Evolutionary conservation across 768 basidiomycete genomes (phyloP), one percentile per base, ranked within the genome.

Genomic region (Leccinellum albellum): DNA sequence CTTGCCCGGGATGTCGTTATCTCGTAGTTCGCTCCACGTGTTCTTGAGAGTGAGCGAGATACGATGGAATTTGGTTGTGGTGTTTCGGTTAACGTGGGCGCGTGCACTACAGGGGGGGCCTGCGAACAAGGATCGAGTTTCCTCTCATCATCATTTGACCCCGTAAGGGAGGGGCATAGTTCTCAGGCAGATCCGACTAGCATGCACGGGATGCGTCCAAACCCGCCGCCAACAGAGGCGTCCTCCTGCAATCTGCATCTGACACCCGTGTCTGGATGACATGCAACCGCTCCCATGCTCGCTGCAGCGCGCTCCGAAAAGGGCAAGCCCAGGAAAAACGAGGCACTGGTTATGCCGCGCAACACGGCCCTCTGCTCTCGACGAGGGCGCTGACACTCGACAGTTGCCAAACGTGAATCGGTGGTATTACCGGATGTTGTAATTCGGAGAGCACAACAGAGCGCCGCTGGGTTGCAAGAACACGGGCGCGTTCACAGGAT

Each of bases 111-210:
- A 37, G 35, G 37, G n/a, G 7, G 28, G 29, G 48, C 65, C 56
- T 64, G 65, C 55, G 59, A 66, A 67, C 50, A 28, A 40, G 32
- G 23, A 24, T 51, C 44, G 48, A 5, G 53, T 40, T 12, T 21
- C 50, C 59, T 64, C 57, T 60, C 65, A 65, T 42, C 40, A 42
- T 66, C 60, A 62, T 55, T 33, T 56, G 33, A 54, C 60, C 60
- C 66, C 53, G 55, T 62, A 61, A 49, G 21, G 50, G 56, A 6
- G 50, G 53, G 53, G 20, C 40, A 44, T 37, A 53, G 46, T 68
- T 68, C 67, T 70, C 69, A 70, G 64, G 57, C 61, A 69, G 68
- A 69, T 69, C 68, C 69, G 68, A 66, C 60, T 31, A 10, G 31
- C 42, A 15, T 57, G 48, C 57, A 55, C 47, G 35, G 49, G 40